Percentiles rank a stretch among this genome's conserved stretches.
phyloP scores from a whole-genome alignment of 441 rosid genomes.

The Populus hybrid region DNA sequence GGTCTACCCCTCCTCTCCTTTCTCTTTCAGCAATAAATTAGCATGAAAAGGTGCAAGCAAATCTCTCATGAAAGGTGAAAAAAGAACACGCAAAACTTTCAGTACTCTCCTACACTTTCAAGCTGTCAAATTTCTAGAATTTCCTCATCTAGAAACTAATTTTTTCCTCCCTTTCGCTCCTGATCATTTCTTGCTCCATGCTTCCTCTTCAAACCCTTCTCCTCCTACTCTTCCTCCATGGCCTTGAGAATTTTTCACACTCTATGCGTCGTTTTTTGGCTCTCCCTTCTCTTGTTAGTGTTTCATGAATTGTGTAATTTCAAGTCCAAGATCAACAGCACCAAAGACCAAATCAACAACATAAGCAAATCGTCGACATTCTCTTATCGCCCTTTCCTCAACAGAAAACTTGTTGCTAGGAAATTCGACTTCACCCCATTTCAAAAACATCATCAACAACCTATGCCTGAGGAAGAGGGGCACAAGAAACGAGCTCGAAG shows the following conservation, averaged over 20 bases:
- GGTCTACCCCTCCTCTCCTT: slow-evolving; percentile 22
- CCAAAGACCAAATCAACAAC: slow-evolving; percentile 13
- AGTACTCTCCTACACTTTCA: slow-evolving; percentile 17
- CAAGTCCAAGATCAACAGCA: slow-evolving; percentile 25
- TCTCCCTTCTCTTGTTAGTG: slow-evolving; percentile 50
- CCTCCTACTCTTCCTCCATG: slow-evolving; percentile 42
- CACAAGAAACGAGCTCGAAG: slow-evolving; percentile 14
- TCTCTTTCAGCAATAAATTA: slow-evolving; percentile 28
- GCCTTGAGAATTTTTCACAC: slow-evolving; percentile 45
- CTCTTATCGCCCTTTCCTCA: slow-evolving; percentile 23
- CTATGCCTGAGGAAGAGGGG: slow-evolving; percentile 12
- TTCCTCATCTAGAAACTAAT: neutral
- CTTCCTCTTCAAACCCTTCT: slow-evolving; percentile 41
- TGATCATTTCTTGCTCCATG: slow-evolving; percentile 35
- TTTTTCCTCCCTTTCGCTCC: neutral
- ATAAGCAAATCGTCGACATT: slow-evolving; percentile 5
- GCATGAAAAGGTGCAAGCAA: slow-evolving; percentile 30
- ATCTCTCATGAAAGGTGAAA: slow-evolving; percentile 29
- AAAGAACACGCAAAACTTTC: slow-evolving; percentile 8
- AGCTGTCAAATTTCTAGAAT: slow-evolving; percentile 16
- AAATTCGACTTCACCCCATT: slow-evolving; percentile 63
- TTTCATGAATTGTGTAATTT: slow-evolving; percentile 38
- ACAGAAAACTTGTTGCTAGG: slow-evolving; percentile 48
- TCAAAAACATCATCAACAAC: slow-evolving; percentile 18
- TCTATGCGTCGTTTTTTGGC: slow-evolving; percentile 43